Evolutionary conservation across 208 protist genomes (phyloP), one percentile per base, ranked within the genome.

Genomic region (Naegleria gruberi): DNA sequence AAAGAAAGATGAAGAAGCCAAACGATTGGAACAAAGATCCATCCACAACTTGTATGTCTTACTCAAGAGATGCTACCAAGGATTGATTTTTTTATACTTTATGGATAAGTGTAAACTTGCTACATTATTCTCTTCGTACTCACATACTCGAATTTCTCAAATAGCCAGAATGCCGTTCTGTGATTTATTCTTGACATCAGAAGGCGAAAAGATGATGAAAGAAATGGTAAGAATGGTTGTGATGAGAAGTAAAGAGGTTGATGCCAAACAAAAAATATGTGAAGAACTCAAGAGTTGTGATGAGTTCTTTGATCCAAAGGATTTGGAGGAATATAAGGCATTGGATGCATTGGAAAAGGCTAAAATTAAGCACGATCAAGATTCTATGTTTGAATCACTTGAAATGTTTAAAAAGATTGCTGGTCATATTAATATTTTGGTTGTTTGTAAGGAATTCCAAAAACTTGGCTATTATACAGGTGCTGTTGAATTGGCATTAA

Each of bases 321-420:
- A 84, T 84, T 45, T 84, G 41, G 81, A 84, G 44, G 81, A 84
- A 84, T 84, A 45, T 30, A 84, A 84, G 19, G 81, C 81, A 8
- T 37, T 46, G 17, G 12, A 84, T 45, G 5, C 15, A 0, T 84
- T 84, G n/a, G 42, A 45, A 45, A 42, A 37, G 17, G 81, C 81
- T n/a, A 45, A 45, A 84, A 23, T 41, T 30, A 8, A 23, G 44
- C 12, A 45, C 0, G 40, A 84, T 46, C 5, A 84, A 19, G 6
- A 41, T 12, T 1, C 17, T 19, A 45, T 46, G 41, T 44, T 84
- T 7, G 41, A 84, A 10, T 17, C 81, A 44, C 44, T 84, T 17
- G n/a, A 44, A 0, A 84, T 45, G 10, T 84, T 45, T 43, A 84
- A 42, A 37, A 45, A 45, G 30, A 84, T 84, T 84, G 42, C 41